Evolutionary conservation across 495 filamentous ascomycete species (phyloP), one percentile per base, ranked within the genome.

Genomic region (Polyplosphaeria fusca): DNA sequence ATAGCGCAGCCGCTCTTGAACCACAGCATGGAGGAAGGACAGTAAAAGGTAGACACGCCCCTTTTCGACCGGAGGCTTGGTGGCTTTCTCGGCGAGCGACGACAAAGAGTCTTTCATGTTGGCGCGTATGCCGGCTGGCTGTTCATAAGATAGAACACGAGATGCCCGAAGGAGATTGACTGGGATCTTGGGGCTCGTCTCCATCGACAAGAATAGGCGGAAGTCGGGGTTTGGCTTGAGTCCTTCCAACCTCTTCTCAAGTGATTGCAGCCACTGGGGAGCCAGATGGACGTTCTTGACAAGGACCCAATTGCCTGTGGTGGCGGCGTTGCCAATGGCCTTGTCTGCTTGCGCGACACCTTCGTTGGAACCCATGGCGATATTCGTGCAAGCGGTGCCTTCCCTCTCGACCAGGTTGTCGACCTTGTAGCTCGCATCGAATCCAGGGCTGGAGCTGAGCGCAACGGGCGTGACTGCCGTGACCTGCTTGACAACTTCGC

Each of bases 271-370:
- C 94, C 94, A 99, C 26, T 86, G 86, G 2, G 91, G 91, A 25
- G 92, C 91, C 53, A 99, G 81, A 71, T 99, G 93, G 27, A 99
- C 93, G 77, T 99, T 99, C 82, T 99, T 99, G 77, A 99, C 82
- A 4, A 97, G 78, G 18, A 99, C 94, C 93, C 93, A 99, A 27
- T 84, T 91, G 54, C 93, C 93, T 2, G 86, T 86, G 47, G 91
- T 87, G 5, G 94, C 92, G 14, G 93, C 93, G 68, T 89, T 91
- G 77, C 81, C 86, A 67, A 99, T 89, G 20, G 93, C 93, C 71
- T 95, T 94, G 74, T 97, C 94, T 26, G 93, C 93, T 51, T 83
- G 92, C 57, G 90, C 83, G 13, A 91, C 76, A 67, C 90, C 88
- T 75, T 99, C 93, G 61, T 89, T 93, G 16, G 93, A 97, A 63